Percentiles rank a stretch among this genome's conserved stretches.
These are phyloP conservation scores for Metschnikowia kunwiensis DNA, from an alignment of 805 yeast species.

Conservation along the genomic window DNA sequence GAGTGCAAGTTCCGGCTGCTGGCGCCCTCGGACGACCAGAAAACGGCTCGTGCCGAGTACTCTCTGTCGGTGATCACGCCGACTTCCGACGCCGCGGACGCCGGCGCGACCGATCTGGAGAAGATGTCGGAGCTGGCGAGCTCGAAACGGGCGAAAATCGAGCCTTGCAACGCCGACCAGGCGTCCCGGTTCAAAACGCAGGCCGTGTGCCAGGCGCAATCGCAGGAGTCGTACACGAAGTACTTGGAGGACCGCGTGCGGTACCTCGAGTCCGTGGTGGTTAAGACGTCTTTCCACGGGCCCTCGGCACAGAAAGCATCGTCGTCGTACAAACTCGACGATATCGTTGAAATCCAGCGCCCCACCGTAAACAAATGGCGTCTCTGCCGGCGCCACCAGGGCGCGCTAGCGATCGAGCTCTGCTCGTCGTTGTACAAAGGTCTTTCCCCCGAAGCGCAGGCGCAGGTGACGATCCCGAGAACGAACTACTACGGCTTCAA, in stretches of 20 bases:
- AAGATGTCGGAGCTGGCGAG: not conserved
- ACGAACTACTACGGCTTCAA: constrained; percentile 67
- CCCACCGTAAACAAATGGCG: constrained; percentile 42
- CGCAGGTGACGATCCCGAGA: constrained; percentile 46
- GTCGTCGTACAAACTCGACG: constrained; percentile 12
- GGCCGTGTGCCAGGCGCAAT: too few species aligned
- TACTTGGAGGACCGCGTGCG: constrained; percentile 40
- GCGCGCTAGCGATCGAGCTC: constrained; percentile 32
- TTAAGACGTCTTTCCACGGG: not conserved
- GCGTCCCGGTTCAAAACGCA: too few species aligned
- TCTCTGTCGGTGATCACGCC: not conserved
- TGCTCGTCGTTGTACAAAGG: constrained; percentile 32
- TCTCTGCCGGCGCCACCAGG: constrained; percentile 46
- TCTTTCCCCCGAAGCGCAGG: constrained; percentile 32
- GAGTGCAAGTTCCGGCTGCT: constrained; percentile 28
- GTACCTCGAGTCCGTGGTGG: constrained; percentile 31
- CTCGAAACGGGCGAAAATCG: not conserved
- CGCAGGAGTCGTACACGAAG: constrained; percentile 3
- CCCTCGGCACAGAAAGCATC: not conserved
- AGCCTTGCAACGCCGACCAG: too few species aligned
- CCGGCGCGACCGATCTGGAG: not conserved
- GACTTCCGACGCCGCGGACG: not conserved
- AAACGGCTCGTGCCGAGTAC: constrained; percentile 1
- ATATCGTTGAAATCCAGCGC: constrained; percentile 16
- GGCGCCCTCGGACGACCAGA: not conserved